phyloP scores from a whole-genome alignment of 345 rosid genomes.

The Salix purpurea region DNA sequence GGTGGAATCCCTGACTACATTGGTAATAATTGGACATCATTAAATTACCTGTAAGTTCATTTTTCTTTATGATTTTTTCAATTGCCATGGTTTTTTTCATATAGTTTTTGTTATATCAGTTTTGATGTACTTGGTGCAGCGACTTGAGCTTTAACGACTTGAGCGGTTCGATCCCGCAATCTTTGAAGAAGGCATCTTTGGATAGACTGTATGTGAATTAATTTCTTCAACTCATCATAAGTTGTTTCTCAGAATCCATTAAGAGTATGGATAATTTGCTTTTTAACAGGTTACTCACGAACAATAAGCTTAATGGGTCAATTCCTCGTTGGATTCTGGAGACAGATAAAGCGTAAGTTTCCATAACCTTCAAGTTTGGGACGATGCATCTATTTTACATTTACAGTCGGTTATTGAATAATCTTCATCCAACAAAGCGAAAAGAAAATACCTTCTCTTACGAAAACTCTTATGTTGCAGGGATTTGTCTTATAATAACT shows the following conservation, averaged over 20 bases:
- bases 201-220: neutral
- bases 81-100: neutral
- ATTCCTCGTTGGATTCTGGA: neutral
- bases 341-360: too few species aligned
- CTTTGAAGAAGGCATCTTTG: neutral
- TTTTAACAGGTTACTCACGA: constrained; percentile 9
- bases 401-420: too few species aligned
- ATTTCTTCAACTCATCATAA: neutral
- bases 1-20: constrained; percentile 2
- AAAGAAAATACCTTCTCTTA: neutral
- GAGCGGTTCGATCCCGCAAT: constrained; percentile 2
- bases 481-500: neutral
- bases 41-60: neutral
- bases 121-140: neutral
- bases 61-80: neutral
- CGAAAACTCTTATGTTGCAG: neutral
- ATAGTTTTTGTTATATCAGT: too few species aligned
- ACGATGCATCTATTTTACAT: too few species aligned
- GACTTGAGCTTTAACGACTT: neutral
- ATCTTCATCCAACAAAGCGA: too few species aligned
- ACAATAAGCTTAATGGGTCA: constrained; percentile 12
- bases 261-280: neutral
- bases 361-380: too few species aligned
- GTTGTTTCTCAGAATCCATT: neutral
- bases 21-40: neutral